A percentile compares a stretch with the other conserved stretches of the same genome.
These are phyloP conservation scores for Cyclotella sp. DNA, from an alignment of 108 stramenopile species.

Conservation along the genomic window DNA sequence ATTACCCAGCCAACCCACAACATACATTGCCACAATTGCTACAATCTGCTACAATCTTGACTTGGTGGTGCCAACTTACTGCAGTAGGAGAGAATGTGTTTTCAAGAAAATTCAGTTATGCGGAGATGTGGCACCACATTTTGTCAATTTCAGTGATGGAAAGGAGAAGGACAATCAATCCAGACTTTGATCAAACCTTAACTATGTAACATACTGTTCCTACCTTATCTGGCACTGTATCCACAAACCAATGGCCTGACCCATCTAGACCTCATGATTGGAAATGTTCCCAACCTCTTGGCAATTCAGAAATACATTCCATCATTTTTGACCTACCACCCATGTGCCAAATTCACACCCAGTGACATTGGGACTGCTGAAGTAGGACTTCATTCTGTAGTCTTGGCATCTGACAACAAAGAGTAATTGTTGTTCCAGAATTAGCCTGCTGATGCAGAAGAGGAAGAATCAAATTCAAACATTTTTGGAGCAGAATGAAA, in stretches of 20 bases:
- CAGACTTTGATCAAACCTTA: neutral
- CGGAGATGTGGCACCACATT: constrained; percentile 69
- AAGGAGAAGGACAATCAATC: neutral
- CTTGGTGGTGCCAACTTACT: constrained; percentile 40
- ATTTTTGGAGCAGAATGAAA: constrained; percentile 87
- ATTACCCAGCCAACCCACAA: too few species aligned
- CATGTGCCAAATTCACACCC: constrained; percentile 87
- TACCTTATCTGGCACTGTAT: constrained; percentile 66
- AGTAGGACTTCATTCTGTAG: constrained; percentile 86
- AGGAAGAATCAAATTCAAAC: constrained; percentile 82
- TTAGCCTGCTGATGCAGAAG: constrained; percentile 80
- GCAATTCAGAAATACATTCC: constrained; percentile 57
- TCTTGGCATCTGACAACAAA: constrained; percentile 65
- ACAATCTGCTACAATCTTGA: too few species aligned
- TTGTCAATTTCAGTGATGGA: constrained; percentile 43
- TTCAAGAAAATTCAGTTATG: constrained; percentile 66
- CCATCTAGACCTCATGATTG: constrained; percentile 74
- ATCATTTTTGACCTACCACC: constrained; percentile 75
- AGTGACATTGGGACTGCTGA: constrained; percentile 90
- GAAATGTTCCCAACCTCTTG: constrained; percentile 69
- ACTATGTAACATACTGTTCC: constrained; percentile 35
- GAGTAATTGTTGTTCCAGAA: constrained; percentile 83
- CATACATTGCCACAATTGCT: too few species aligned
- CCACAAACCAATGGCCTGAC: constrained; percentile 53
- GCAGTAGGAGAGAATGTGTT: constrained; percentile 40